Evolutionary conservation across 2,329 filamentous ascomycete genomes (phyloP), one percentile per base, ranked within the genome.

Genomic region (Aciculosporium take): DNA sequence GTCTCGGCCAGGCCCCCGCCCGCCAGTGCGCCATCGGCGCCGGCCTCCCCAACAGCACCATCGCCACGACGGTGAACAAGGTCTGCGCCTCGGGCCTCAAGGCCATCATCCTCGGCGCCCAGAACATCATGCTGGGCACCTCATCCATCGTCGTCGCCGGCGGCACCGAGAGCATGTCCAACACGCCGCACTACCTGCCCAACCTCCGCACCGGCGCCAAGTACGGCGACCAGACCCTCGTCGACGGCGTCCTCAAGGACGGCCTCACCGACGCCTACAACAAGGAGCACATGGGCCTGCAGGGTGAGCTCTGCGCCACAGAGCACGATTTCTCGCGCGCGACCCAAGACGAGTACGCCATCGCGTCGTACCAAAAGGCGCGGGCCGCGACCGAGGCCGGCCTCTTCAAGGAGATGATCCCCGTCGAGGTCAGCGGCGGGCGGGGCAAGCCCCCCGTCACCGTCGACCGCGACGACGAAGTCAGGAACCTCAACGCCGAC

Each of bases 91-190:
- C 88, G 8, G 81, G 82, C 34, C 70, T 95, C 60, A 98, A 98
- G 72, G 85, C 91, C 52, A 81, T 98, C 58, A 86, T 94, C 51
- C 74, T 98, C 46, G 91, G 84, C 52, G 85, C 89, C 39, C 91
- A 96, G 67, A 95, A 89, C 55, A 98, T 98, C 69, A 87, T 96
- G 63, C 94, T 88, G 41, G 89, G 91, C 52, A 94, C 86, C 60
- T 89, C 89, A 49, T 81, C 85, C 53, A 81, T 95, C 50, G 79
- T 98, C 49, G 86, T 98, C 45, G 91, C 88, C 50, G 91, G 88
- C 58, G 91, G 91, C 53, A 79, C 89, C 52, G 91, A 98, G 71
- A 94, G 87, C 71, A 98, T 98, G 91, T 94, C 88, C 59, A 96
- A 96, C 69, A 74, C 82, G 41, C 91, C 91, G 39, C 88, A 98